Conservation (phyloP, 148 eudicot genomes). For the Dianthus caryophyllus region DNA sequence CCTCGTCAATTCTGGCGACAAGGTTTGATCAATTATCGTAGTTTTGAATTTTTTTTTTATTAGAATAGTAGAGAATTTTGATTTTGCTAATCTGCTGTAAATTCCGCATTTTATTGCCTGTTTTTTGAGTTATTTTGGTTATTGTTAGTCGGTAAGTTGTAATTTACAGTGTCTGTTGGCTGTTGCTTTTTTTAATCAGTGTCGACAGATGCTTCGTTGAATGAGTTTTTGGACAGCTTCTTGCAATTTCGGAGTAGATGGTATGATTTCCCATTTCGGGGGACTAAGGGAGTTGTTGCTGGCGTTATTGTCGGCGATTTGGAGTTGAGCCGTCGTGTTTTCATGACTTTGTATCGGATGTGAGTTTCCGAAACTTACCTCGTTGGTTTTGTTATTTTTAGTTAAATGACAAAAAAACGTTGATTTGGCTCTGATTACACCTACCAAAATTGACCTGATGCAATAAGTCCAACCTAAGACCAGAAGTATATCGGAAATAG, state of each 20-base stretch:
- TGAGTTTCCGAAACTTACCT: constrained; percentile 31
- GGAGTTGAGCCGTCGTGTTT: constrained; percentile 80
- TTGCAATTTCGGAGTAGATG: constrained; percentile 83
- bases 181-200: constrained; percentile 39
- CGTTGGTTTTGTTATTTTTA: not conserved
- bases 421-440: too few relatives aligned
- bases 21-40: constrained; percentile 28
- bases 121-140: too few relatives aligned
- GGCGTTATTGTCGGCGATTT: constrained; percentile 89
- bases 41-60: not conserved
- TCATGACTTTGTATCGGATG: constrained; percentile 91
- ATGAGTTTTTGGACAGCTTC: constrained; percentile 77
- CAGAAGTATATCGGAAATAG: too few relatives aligned
- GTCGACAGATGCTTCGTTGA: constrained; percentile 70
- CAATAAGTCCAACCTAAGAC: too few relatives aligned
- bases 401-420: too few relatives aligned
- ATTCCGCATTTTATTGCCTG: too few relatives aligned
- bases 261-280: constrained; percentile 92
- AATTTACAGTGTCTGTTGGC: constrained; percentile 7
- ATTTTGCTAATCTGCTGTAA: not conserved
- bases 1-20: constrained; percentile 77
- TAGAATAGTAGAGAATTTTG: too few relatives aligned
- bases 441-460: too few relatives aligned
- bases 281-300: constrained; percentile 80
- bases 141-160: too few relatives aligned